Base-by-base conservation (phyloP, 352 stramenopile genomes). In the Phytophthora citricola region DNA sequence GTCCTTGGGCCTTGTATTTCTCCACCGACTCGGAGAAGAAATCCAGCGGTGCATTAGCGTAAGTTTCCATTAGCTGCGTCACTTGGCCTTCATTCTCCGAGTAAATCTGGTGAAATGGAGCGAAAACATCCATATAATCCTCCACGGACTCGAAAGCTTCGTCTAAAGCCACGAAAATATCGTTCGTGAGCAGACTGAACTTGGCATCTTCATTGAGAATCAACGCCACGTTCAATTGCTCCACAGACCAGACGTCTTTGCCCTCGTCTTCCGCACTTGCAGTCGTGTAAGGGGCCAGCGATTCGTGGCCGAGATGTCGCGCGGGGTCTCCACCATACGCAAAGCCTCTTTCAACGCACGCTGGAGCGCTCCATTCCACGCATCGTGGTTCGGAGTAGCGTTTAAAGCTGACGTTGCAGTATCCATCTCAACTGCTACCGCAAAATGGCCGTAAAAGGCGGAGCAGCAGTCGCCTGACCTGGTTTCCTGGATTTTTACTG, bases 81-180 rank as follows among this genome's bases (percentile, higher is more conserved):
- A 92, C 67, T 50, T 97, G 88, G 6, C 64, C 69, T 50, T 95
- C 77, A 59, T 98, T 98, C 36, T 94, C 81, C 0, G 75, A 69
- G 63, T 86, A 98, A 26, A 88, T 95, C 29, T 96, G 80, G 51
- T 91, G 78, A 57, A 89, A 98, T 12, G 94, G 93, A 1, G 85
- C 46, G 54, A 98, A 98, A 0, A 97, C 76, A 32, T 93, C 78
- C 58, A 94, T 79, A 65, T 98, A 98, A 15, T 96, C 85, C 20
- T 93, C 83, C 0, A 97, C 81, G 2, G 82, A 67, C 32, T 94
- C 84, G 49, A 94, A 93, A 0, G 83, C 85, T 63, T 94, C 85
- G 44, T 94, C 87, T 1, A 97, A 61, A 1, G 86, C 76, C 2
- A 91, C 76, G 38, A 95, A 94, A 34, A 97, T 95, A 49, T 95